These are phyloP conservation scores for Tephrocybe rancida DNA, from an alignment of 768 basidiomycete species.

Conservation along the genomic window DNA sequence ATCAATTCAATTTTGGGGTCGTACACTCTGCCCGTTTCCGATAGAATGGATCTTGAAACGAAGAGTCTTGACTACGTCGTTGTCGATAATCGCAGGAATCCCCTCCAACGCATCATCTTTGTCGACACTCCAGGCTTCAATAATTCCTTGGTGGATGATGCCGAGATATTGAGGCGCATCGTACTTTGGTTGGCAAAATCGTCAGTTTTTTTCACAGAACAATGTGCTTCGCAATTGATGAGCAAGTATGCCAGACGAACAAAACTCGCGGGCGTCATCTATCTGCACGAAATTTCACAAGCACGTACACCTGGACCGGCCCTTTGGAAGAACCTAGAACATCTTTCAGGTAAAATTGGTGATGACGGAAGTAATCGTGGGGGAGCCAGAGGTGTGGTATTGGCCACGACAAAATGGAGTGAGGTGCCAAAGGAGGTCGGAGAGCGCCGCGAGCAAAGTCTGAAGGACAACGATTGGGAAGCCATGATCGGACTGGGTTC, in stretches of 20 bases:
- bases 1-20: background rate
- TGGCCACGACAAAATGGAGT: slow-evolving; percentile 48
- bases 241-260: background rate
- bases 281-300: slow-evolving; percentile 25
- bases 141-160: slow-evolving; percentile 6
- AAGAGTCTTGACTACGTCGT: background rate
- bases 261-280: slow-evolving; percentile 21
- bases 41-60: background rate
- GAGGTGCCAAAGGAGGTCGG: slow-evolving; percentile 22
- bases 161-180: slow-evolving; percentile 7
- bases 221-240: background rate
- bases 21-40: background rate
- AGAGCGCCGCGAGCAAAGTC: slow-evolving; percentile 2
- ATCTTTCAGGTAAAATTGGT: slow-evolving; percentile 41
- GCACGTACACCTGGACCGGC: slow-evolving; percentile 35
- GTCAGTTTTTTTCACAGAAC: background rate
- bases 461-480: slow-evolving; percentile 8
- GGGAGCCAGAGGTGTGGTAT: slow-evolving; percentile 20
- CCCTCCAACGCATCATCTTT: slow-evolving; percentile 1
- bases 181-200: slow-evolving; percentile 4
- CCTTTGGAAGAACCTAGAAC: slow-evolving; percentile 39
- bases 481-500: slow-evolving; percentile 7
- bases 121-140: slow-evolving; percentile 13
- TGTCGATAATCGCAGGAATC: background rate
- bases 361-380: slow-evolving; percentile 37